Evolutionary conservation across 2,329 filamentous ascomycete species (phyloP).

Genomic region (Thielaviopsis populi): DNA sequence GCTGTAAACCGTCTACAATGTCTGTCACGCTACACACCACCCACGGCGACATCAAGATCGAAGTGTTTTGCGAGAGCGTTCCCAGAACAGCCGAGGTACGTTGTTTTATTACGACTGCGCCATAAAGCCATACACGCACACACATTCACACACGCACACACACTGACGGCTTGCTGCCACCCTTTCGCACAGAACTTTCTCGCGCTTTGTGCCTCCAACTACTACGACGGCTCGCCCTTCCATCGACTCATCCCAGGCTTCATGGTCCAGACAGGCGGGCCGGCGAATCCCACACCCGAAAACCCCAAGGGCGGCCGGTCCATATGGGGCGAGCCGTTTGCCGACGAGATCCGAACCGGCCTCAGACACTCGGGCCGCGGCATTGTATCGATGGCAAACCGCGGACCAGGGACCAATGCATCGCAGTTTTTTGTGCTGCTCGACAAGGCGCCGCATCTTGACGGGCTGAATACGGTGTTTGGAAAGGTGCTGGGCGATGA

Average conservation of each 20-base stretch:
- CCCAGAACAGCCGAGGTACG: constrained; percentile 76
- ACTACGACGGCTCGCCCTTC: constrained; percentile 61
- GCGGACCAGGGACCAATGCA: constrained; percentile 57
- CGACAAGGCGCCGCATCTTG: constrained; percentile 62
- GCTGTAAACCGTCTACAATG: constrained; percentile 24
- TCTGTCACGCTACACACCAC: constrained; percentile 71
- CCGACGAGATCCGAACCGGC: constrained; percentile 63
- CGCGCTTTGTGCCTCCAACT: constrained; percentile 64
- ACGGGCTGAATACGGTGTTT: constrained; percentile 75
- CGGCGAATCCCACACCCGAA: constrained; percentile 37
- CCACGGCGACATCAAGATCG: constrained; percentile 80
- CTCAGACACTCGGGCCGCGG: constrained; percentile 54
- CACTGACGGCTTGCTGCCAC: background rate
- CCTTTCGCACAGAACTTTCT: constrained; percentile 55
- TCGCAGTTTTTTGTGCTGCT: constrained; percentile 74
- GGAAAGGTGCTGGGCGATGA: constrained; percentile 56
- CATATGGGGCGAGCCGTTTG: constrained; percentile 60
- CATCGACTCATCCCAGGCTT: constrained; percentile 69
- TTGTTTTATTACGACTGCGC: constrained; percentile 2
- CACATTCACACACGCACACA: background rate
- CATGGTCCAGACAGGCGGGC: constrained; percentile 64
- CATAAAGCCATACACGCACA: background rate
- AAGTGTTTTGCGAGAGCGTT: constrained; percentile 89
- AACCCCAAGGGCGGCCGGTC: constrained; percentile 55
- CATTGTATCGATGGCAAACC: constrained; percentile 65